A percentile compares a stretch with the other conserved stretches of the same genome.
These are phyloP conservation scores for Silene conica DNA, from an alignment of 148 eudicot genomes.

Conservation along the genomic window DNA sequence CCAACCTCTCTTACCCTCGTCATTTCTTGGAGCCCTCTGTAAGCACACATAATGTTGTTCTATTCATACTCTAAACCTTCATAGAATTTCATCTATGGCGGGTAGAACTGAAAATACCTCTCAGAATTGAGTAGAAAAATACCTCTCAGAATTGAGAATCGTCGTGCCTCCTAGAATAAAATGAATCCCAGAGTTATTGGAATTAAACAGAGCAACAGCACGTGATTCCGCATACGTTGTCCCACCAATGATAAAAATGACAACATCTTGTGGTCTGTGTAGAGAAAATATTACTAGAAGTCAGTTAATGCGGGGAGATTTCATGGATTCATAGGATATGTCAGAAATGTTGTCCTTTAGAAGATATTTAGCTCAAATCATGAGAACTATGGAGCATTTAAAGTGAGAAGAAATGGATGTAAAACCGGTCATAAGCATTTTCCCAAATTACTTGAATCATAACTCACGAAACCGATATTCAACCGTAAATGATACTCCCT, in stretches of 20 bases:
- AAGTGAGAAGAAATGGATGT: too few relatives aligned
- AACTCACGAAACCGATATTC: not conserved
- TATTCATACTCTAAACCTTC: not conserved
- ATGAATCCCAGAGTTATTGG: constrained; percentile 79
- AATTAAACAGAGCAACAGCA: constrained; percentile 69
- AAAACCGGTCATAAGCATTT: too few relatives aligned
- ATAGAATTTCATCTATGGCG: not conserved
- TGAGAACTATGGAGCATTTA: not conserved
- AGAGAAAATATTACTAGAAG: constrained; percentile 5
- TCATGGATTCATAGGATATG: not conserved
- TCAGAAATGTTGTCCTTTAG: not conserved
- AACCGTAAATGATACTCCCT: too few relatives aligned
- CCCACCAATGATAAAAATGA: constrained; percentile 87
- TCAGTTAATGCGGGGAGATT: constrained; percentile 7
- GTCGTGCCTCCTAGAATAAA: constrained; percentile 84
- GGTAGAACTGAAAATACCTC: constrained; percentile 40
- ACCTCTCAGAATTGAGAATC: constrained; percentile 88
- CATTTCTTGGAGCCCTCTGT: not conserved
- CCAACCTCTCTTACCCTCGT: not conserved
- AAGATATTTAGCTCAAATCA: not conserved
- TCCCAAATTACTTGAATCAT: too few relatives aligned
- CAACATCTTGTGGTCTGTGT: constrained; percentile 88
- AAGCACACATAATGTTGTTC: not conserved
- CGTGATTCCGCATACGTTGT: constrained; percentile 96
- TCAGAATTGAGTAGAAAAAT: constrained; percentile 47